Percentiles rank a stretch among this genome's conserved stretches.
These are phyloP conservation scores for Talaromyces islandicus DNA, from an alignment of 2,329 filamentous ascomycete genomes.

Conservation along the genomic window DNA sequence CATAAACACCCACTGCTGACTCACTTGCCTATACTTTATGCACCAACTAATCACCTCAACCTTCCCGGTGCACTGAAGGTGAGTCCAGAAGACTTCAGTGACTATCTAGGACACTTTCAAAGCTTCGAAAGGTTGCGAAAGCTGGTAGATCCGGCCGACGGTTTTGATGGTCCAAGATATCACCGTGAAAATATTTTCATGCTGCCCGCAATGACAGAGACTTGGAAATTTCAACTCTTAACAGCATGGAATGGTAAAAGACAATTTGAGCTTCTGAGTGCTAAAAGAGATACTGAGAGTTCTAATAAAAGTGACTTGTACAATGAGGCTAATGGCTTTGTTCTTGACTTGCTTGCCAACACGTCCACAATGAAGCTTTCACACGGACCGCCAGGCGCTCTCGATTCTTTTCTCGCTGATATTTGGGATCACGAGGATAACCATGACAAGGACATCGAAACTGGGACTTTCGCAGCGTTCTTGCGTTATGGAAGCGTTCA, in stretches of 20 bases:
- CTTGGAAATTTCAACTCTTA: conserved; percentile 8
- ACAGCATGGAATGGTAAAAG: conserved; percentile 25
- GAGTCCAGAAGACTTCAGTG: conserved; percentile 1
- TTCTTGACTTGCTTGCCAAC: conserved; percentile 24
- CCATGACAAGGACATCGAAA: conserved; percentile 19
- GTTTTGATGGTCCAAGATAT: conserved; percentile 4
- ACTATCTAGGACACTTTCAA: conserved; percentile 3
- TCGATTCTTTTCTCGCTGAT: conserved; percentile 24
- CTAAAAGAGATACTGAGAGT: conserved; percentile 21
- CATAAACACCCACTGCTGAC: conserved; percentile 2
- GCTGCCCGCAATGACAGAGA: conserved; percentile 3
- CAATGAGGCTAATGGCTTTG: conserved; percentile 10
- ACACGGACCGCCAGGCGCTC: conserved; percentile 22
- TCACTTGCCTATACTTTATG: conserved; percentile 25
- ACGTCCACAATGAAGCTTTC: conserved; percentile 30
- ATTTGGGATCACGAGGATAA: conserved; percentile 28
- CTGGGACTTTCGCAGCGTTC: conserved; percentile 6
- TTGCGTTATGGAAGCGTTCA: conserved; percentile 4
- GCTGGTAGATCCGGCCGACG: conserved; percentile 1
- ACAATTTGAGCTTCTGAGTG: conserved; percentile 27
- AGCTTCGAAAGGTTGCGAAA: conserved; percentile 3
- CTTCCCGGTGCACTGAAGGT: conserved; percentile 5
- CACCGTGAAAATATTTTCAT: conserved; percentile 1
- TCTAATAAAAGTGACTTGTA: conserved; percentile 6
- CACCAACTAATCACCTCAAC: conserved; percentile 1